A percentile compares a stretch with the other conserved stretches of the same genome.
Evolutionary conservation across 495 filamentous ascomycete species (phyloP).

Genomic region (Pseudomonodictys pantanalensis): DNA sequence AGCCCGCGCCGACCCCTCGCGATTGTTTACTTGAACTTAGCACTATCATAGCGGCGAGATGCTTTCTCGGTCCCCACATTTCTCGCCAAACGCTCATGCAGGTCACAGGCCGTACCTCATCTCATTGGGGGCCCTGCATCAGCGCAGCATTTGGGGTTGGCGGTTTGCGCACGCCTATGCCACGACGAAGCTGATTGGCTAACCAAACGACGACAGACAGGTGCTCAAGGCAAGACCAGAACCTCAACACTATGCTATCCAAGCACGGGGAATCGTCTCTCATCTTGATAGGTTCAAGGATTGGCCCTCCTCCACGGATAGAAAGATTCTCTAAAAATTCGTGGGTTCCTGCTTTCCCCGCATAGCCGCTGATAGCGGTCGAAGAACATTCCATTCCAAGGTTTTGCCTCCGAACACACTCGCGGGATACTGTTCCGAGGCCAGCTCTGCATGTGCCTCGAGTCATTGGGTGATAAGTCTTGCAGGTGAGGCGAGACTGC

Average conservation of each 20-base stretch:
- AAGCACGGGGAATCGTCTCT: conserved; percentile 15
- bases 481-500: background rate
- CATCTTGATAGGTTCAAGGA: conserved; percentile 19
- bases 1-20: too few relatives aligned
- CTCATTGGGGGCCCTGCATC: conserved; percentile 9
- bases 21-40: too few relatives aligned
- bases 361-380: conserved; percentile 33
- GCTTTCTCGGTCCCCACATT: too few relatives aligned
- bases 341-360: conserved; percentile 21
- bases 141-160: background rate
- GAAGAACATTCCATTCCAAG: background rate
- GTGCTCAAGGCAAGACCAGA: background rate
- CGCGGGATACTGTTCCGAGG: background rate
- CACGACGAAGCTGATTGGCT: conserved; percentile 18
- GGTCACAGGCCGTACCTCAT: conserved; percentile 25
- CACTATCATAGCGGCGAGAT: too few relatives aligned
- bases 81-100: conserved; percentile 10
- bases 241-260: conserved; percentile 25
- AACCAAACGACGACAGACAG: background rate
- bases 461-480: conserved; percentile 19
- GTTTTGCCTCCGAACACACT: background rate
- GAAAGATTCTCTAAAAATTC: too few relatives aligned
- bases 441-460: conserved; percentile 14
- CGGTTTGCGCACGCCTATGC: conserved; percentile 7
- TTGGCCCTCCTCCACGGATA: background rate